Evolutionary conservation across 2,329 filamentous ascomycete genomes (phyloP).

Genomic region (Teratosphaeria epicoccoides): DNA sequence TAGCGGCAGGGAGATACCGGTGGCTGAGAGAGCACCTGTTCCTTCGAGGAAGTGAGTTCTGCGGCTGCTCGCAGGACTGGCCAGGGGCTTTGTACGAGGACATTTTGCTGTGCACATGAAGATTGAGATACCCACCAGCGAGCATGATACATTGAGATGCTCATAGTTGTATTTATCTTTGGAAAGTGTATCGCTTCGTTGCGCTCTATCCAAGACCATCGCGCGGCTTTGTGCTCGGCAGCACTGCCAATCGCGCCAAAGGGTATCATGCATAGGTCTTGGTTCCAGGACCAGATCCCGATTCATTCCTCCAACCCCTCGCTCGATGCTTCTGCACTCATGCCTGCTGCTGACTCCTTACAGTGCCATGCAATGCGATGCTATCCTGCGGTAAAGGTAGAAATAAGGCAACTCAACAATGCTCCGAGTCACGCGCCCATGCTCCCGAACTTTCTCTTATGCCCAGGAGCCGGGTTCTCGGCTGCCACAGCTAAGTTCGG

Average conservation of each 20-base stretch:
- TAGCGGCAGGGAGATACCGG: conserved; percentile 32
- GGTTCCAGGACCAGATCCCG: not conserved
- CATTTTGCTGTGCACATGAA: not conserved
- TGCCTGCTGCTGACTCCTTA: not conserved
- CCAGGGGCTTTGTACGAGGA: not conserved
- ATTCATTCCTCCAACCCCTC: not conserved
- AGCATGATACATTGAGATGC: not conserved
- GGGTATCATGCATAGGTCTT: not conserved
- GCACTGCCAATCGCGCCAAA: not conserved
- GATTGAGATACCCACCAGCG: not conserved
- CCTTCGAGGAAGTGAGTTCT: conserved; percentile 14
- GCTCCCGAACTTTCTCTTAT: not conserved
- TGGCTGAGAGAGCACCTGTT: conserved; percentile 36
- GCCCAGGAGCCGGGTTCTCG: not conserved
- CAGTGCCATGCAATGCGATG: not conserved
- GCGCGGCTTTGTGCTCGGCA: not conserved
- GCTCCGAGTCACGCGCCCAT: not conserved
- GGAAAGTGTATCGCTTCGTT: not conserved
- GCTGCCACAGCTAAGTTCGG: not conserved
- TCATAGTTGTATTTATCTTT: not conserved
- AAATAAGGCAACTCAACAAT: not conserved
- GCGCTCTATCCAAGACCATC: not conserved
- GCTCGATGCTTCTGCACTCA: not conserved
- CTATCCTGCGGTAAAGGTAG: not conserved
- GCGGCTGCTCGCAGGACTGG: not conserved